These are phyloP conservation scores for Juglanconis juglandina DNA, from an alignment of 2,329 filamentous ascomycete species.

Conservation along the genomic window DNA sequence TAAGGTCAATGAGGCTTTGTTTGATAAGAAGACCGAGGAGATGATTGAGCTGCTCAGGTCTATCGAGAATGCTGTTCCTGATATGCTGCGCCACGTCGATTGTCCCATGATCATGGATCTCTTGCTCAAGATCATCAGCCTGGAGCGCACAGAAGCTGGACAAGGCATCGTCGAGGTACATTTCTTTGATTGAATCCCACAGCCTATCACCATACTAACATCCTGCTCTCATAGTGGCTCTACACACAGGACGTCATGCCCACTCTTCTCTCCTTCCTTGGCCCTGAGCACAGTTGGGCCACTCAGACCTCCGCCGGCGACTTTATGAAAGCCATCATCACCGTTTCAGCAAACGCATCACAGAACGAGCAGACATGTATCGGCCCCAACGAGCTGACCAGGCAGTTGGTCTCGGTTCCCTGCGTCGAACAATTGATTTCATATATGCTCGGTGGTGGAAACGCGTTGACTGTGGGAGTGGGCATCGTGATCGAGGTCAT, in stretches of 20 bases:
- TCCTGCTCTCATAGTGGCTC: conserved; percentile 65
- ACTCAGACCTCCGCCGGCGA: conserved; percentile 96
- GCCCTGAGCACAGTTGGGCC: conserved; percentile 78
- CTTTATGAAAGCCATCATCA: conserved; percentile 98
- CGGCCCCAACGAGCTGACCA: conserved; percentile 92
- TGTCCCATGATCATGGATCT: conserved; percentile 99
- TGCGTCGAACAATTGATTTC: conserved; percentile 82
- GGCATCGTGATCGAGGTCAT: conserved; percentile 98
- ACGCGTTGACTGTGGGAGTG: conserved; percentile 91
- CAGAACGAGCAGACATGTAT: conserved; percentile 99
- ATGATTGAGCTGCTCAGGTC: conserved; percentile 90
- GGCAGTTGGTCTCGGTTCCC: conserved; percentile 82
- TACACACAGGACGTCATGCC: conserved; percentile 87
- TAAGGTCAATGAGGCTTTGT: conserved; percentile 95
- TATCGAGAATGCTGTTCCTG: conserved; percentile 74
- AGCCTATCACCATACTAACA: neutral
- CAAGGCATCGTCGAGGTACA: conserved; percentile 89
- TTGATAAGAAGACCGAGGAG: conserved; percentile 96
- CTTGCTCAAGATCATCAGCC: conserved; percentile 90
- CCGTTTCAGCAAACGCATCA: conserved; percentile 95
- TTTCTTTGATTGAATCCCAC: conserved; percentile 15
- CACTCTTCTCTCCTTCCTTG: conserved; percentile 79
- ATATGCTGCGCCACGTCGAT: conserved; percentile 90
- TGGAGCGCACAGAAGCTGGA: conserved; percentile 88
- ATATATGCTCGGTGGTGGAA: conserved; percentile 91